Evolutionary conservation across 2,329 filamentous ascomycete genomes (phyloP).

Genomic region (Neoarthrinium moseri): DNA sequence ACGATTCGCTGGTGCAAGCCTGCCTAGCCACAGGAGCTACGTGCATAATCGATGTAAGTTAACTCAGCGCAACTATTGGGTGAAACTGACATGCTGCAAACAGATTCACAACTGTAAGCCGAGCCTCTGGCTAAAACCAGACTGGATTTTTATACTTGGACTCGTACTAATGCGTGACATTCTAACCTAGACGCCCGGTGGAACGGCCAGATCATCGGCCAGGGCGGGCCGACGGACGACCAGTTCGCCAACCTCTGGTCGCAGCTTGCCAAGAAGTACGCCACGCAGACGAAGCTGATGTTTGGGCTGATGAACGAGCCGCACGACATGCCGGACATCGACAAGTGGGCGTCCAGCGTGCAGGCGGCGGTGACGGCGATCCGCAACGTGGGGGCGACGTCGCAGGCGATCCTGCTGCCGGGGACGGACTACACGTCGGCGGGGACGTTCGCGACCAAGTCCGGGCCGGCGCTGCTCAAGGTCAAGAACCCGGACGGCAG

Average conservation of each 20-base stretch:
- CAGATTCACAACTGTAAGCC: constrained; percentile 25
- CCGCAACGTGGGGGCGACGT: constrained; percentile 11
- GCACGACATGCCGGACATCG: constrained; percentile 39
- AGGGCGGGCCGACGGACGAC: constrained; percentile 58
- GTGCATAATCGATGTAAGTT: constrained; percentile 47
- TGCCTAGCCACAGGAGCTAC: constrained; percentile 46
- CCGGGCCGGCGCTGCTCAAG: constrained; percentile 35
- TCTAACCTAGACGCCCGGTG: constrained; percentile 42
- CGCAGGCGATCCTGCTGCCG: constrained; percentile 47
- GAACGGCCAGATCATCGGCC: constrained; percentile 61
- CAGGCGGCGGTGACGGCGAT: constrained; percentile 34
- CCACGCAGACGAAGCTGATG: constrained; percentile 38
- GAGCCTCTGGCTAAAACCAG: neutral
- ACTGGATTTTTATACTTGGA: no score
- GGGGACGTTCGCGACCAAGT: constrained; percentile 30
- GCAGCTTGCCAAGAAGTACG: constrained; percentile 52
- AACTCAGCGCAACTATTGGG: no score
- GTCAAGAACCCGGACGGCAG: constrained; percentile 42
- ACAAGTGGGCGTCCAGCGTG: constrained; percentile 45
- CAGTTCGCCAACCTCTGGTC: constrained; percentile 57
- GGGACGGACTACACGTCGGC: constrained; percentile 45
- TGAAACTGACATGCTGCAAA: no score
- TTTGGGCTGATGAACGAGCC: constrained; percentile 59
- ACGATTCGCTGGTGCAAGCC: constrained; percentile 47
- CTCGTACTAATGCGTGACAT: neutral